A percentile compares a stretch with the other conserved stretches of the same genome.
phyloP scores from a whole-genome alignment of 2,329 filamentous ascomycete species.

The Ascomycota sp. region DNA sequence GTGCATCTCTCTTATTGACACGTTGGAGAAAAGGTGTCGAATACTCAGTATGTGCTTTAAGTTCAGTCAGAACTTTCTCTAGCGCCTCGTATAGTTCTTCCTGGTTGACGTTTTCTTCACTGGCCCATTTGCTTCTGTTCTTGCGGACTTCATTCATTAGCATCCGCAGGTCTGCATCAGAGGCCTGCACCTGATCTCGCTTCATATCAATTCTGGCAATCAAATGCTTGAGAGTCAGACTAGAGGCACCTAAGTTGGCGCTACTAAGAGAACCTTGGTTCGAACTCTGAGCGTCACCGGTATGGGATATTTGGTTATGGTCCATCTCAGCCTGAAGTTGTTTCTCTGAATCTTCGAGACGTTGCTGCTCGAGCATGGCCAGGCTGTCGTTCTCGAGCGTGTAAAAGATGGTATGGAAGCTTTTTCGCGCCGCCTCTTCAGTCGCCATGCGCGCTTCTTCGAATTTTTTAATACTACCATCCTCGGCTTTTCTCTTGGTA shows the following conservation, averaged over 20 bases:
- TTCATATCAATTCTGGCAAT: constrained; percentile 90
- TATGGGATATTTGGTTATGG: constrained; percentile 30
- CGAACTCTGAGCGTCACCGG: constrained; percentile 27
- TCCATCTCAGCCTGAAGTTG: constrained; percentile 92
- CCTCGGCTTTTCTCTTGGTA: constrained; percentile 44
- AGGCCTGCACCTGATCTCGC: constrained; percentile 70
- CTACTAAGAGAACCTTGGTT: constrained; percentile 79
- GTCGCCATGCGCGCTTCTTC: constrained; percentile 81
- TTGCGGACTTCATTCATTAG: constrained; percentile 95
- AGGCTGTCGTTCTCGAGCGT: constrained; percentile 86
- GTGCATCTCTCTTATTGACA: constrained; percentile 91
- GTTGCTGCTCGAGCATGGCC: constrained; percentile 93
- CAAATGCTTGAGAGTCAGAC: constrained; percentile 84
- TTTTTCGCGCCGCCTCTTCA: constrained; percentile 70
- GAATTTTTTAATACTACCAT: constrained; percentile 78
- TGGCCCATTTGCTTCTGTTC: constrained; percentile 96
- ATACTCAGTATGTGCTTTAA: constrained; percentile 93
- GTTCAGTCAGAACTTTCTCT: constrained; percentile 88
- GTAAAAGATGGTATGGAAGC: constrained; percentile 84
- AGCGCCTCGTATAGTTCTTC: constrained; percentile 93
- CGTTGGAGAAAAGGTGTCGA: constrained; percentile 85
- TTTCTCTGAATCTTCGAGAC: constrained; percentile 86
- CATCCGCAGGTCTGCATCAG: constrained; percentile 74
- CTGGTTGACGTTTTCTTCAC: constrained; percentile 88
- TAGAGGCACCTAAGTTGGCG: constrained; percentile 86